Percentiles rank a stretch among this genome's conserved stretches.
These are phyloP conservation scores for Clitopilus passeckerianus DNA, from an alignment of 768 basidiomycete species.

Conservation along the genomic window DNA sequence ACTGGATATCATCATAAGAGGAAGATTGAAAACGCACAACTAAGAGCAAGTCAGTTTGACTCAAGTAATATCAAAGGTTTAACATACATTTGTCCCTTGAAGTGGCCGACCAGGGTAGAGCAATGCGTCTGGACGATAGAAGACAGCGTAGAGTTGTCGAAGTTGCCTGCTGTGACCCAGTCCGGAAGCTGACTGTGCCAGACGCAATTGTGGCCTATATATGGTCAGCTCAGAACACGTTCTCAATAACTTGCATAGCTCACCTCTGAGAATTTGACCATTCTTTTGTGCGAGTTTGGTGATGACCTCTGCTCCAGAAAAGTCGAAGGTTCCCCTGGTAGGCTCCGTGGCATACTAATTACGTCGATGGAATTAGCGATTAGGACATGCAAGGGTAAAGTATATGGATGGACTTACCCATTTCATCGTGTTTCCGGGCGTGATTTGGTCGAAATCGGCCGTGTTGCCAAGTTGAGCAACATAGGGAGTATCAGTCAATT, in stretches of 20 bases:
- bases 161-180: conserved; percentile 42
- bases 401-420: conserved; percentile 30
- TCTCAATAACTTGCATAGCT: background rate
- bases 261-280: conserved; percentile 42
- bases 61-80: background rate
- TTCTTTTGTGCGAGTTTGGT: conserved; percentile 38
- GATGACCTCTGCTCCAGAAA: conserved; percentile 37
- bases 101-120: conserved; percentile 44
- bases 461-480: conserved; percentile 31
- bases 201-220: conserved; percentile 38
- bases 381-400: background rate
- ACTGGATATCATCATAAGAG: too few relatives aligned
- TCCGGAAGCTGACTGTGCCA: conserved; percentile 50
- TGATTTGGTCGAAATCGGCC: conserved; percentile 38
- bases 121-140: conserved; percentile 45
- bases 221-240: background rate
- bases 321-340: conserved; percentile 39
- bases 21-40: conserved; percentile 23
- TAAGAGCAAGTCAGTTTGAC: conserved; percentile 5
- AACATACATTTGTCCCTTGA: conserved; percentile 46
- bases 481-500: conserved; percentile 37
- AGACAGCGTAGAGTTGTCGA: conserved; percentile 34
- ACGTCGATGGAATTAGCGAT: background rate
- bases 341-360: conserved; percentile 51
- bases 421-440: conserved; percentile 52